Evolutionary conservation across 164 flowering plant species (phyloP).

Genomic region (Liquidambar formosana): DNA sequence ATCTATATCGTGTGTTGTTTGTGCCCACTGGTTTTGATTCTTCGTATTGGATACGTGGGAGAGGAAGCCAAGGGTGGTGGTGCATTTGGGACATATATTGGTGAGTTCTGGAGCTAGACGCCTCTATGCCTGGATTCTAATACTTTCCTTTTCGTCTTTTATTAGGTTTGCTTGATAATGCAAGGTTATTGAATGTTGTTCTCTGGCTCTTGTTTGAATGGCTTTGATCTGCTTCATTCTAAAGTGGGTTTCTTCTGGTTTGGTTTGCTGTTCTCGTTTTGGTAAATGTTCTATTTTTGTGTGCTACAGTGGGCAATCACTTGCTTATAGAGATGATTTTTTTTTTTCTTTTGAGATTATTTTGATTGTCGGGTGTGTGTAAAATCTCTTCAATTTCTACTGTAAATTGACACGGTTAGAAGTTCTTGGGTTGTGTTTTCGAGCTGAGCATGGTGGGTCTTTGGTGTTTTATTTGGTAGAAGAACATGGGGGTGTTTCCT

Average conservation of each 20-base stretch:
- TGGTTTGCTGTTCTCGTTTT: too few relatives aligned
- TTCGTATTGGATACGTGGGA: neutral
- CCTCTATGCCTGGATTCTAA: too few relatives aligned
- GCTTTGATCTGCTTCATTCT: too few relatives aligned
- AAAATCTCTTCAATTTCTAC: neutral
- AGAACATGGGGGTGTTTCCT: slow-evolving; percentile 15
- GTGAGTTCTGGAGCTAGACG: too few relatives aligned
- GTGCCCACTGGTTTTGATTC: slow-evolving; percentile 14
- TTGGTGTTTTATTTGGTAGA: slow-evolving; percentile 3
- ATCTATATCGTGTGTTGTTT: neutral
- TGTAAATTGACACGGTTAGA: neutral
- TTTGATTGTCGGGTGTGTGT: neutral
- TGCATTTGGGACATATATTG: neutral
- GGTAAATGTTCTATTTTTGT: too few relatives aligned
- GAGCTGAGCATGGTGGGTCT: neutral
- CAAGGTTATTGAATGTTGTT: too few relatives aligned
- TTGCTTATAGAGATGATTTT: too few relatives aligned
- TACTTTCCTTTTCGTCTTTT: too few relatives aligned
- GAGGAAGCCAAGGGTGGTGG: neutral
- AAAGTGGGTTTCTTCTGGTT: too few relatives aligned
- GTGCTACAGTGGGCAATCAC: too few relatives aligned
- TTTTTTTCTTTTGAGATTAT: neutral
- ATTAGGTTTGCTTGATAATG: too few relatives aligned
- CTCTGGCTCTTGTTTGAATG: too few relatives aligned
- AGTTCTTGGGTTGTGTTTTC: slow-evolving; percentile 6